Conservation (phyloP, 257 asterid genomes). For the Solanum lycopersicoides region DNA sequence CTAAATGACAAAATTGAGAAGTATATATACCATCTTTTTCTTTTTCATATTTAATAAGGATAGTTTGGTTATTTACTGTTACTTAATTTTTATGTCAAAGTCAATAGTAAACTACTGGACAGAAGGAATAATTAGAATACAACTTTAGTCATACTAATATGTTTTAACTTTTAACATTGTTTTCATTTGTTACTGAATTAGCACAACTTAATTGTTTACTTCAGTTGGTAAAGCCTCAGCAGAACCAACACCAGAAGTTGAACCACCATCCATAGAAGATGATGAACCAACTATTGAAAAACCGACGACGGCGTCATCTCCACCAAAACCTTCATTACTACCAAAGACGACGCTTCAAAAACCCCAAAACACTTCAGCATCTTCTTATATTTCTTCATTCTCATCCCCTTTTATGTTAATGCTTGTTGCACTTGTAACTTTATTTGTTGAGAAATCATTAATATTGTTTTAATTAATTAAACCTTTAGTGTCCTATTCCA, state of each 20-base stretch:
- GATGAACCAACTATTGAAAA: background rate
- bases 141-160: background rate
- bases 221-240: constrained; percentile 34
- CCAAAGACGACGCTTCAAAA: constrained; percentile 31
- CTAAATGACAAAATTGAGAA: too few relatives aligned
- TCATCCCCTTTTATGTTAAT: constrained; percentile 11
- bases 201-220: background rate
- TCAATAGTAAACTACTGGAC: too few relatives aligned
- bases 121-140: background rate
- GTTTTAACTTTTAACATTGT: background rate
- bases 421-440: constrained; percentile 12
- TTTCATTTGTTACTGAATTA: background rate
- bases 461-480: background rate
- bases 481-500: background rate
- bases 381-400: constrained; percentile 6
- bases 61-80: too few relatives aligned
- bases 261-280: constrained; percentile 3
- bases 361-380: constrained; percentile 18
- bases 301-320: constrained; percentile 24
- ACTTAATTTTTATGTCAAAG: too few relatives aligned
- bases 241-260: constrained; percentile 18
- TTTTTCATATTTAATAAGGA: too few relatives aligned
- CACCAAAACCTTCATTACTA: constrained; percentile 24
- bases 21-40: too few relatives aligned
- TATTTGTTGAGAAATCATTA: background rate